phyloP scores from a whole-genome alignment of 768 basidiomycete genomes.

The Amyloporia xantha region DNA sequence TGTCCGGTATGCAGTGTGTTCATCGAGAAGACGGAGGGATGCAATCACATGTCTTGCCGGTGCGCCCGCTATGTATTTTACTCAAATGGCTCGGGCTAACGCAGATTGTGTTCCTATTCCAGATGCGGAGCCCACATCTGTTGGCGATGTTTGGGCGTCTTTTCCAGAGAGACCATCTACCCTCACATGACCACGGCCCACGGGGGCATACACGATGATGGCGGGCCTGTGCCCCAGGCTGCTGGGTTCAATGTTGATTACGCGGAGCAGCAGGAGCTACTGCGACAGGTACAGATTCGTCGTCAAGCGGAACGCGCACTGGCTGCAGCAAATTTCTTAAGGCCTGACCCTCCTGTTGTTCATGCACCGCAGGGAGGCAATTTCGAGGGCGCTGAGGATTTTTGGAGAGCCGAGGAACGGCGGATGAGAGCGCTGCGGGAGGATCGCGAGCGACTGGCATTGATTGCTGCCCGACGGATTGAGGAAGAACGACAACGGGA shows the following conservation, averaged over 20 bases:
- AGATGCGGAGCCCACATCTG: constrained; percentile 46
- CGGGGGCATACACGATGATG: constrained; percentile 12
- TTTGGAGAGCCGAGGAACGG: too few species aligned
- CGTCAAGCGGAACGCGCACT: neutral
- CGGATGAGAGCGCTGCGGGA: neutral
- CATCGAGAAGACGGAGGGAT: constrained; percentile 47
- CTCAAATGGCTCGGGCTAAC: neutral
- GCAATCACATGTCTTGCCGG: constrained; percentile 47
- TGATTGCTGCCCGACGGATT: neutral
- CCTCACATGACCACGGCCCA: constrained; percentile 15
- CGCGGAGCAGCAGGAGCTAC: constrained; percentile 3
- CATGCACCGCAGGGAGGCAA: too few species aligned
- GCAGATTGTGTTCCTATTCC: neutral
- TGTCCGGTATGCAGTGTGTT: constrained; percentile 40
- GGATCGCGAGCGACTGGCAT: neutral
- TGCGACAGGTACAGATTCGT: neutral
- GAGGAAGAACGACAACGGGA: neutral
- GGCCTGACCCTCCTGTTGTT: too few species aligned
- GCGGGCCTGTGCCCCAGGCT: too few species aligned
- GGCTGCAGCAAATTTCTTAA: neutral
- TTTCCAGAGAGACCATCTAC: constrained; percentile 19
- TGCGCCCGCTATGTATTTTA: neutral
- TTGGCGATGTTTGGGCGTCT: constrained; percentile 46
- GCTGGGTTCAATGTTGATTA: neutral
- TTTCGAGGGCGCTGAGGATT: too few species aligned